These are phyloP conservation scores for Aspergillus asperescens DNA, from an alignment of 495 filamentous ascomycete species.

Conservation along the genomic window DNA sequence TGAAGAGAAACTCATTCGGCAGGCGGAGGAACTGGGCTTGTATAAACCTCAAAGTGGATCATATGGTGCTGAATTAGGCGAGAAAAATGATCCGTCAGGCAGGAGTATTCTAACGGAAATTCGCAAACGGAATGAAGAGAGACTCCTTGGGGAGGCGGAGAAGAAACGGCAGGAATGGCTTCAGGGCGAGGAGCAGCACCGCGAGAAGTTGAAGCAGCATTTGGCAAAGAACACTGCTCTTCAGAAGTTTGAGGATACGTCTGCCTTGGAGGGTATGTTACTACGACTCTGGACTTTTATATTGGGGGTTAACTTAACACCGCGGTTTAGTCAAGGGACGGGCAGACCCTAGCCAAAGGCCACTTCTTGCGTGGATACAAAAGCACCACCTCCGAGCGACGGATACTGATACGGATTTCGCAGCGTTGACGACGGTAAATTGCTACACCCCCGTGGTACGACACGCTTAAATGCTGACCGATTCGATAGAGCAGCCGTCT, in stretches of 20 bases:
- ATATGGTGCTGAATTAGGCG: slow-evolving; percentile 39
- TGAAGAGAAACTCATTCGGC: slow-evolving; percentile 39
- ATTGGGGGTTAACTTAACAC: background rate
- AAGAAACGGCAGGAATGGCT: slow-evolving; percentile 42
- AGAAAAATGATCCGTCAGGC: slow-evolving; percentile 37
- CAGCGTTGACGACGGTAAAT: slow-evolving; percentile 34
- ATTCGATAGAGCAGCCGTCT: slow-evolving; percentile 50
- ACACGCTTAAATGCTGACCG: slow-evolving; percentile 3
- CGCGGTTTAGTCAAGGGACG: slow-evolving; percentile 28
- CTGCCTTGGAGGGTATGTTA: slow-evolving; percentile 33
- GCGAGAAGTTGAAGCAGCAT: slow-evolving; percentile 36
- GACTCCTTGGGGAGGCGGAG: slow-evolving; percentile 44
- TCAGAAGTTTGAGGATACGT: slow-evolving; percentile 41
- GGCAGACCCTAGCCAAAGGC: slow-evolving; percentile 40
- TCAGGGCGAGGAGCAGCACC: slow-evolving; percentile 37
- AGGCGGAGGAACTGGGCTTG: slow-evolving; percentile 39
- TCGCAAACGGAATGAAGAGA: slow-evolving; percentile 43
- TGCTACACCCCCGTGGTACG: background rate
- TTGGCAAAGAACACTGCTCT: slow-evolving; percentile 44
- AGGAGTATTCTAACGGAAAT: slow-evolving; percentile 47
- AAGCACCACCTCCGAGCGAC: slow-evolving; percentile 40
- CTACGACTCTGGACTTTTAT: no score
- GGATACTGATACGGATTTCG: slow-evolving; percentile 29
- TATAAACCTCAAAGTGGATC: slow-evolving; percentile 49
- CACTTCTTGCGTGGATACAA: slow-evolving; percentile 46